Conservation (phyloP, 176 grass and related monocot genomes). For the Poa pratensis region DNA sequence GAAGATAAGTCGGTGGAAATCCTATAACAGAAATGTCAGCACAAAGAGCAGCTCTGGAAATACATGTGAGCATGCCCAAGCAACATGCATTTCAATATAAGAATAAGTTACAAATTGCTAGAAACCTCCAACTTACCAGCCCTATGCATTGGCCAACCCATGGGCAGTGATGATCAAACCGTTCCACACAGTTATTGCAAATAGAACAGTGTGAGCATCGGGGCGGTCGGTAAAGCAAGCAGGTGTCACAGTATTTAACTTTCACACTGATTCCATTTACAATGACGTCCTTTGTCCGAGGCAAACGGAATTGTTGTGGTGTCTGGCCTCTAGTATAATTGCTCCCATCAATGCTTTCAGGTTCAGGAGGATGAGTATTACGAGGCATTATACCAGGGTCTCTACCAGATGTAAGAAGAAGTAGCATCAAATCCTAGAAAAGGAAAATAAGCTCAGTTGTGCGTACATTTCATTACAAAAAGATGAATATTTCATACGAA, state of each 20-base stretch:
- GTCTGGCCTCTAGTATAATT: conserved; percentile 57
- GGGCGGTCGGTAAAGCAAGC: conserved; percentile 88
- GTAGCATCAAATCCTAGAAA: conserved; percentile 74
- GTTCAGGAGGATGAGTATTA: conserved; percentile 77
- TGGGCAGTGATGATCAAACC: conserved; percentile 96
- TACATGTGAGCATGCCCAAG: neutral
- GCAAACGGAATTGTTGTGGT: conserved; percentile 74
- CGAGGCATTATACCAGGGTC: conserved; percentile 94
- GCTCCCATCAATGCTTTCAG: conserved; percentile 60
- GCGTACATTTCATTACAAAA: conserved; percentile 14
- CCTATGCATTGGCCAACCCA: conserved; percentile 98
- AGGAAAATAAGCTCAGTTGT: conserved; percentile 37
- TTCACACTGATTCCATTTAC: conserved; percentile 81
- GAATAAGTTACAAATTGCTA: neutral
- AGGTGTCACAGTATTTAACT: conserved; percentile 92
- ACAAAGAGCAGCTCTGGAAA: conserved; percentile 10
- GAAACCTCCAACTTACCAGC: conserved; percentile 54
- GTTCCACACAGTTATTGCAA: conserved; percentile 94
- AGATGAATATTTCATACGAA: conserved; percentile 11
- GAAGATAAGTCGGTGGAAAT: neutral
- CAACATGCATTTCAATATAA: neutral
- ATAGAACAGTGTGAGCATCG: conserved; percentile 95
- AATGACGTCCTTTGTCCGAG: conserved; percentile 74
- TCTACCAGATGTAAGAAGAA: conserved; percentile 85
- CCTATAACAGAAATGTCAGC: neutral